Evolutionary conservation across 2,329 filamentous ascomycete genomes (phyloP).

Genomic region (Fusarium foetens): DNA sequence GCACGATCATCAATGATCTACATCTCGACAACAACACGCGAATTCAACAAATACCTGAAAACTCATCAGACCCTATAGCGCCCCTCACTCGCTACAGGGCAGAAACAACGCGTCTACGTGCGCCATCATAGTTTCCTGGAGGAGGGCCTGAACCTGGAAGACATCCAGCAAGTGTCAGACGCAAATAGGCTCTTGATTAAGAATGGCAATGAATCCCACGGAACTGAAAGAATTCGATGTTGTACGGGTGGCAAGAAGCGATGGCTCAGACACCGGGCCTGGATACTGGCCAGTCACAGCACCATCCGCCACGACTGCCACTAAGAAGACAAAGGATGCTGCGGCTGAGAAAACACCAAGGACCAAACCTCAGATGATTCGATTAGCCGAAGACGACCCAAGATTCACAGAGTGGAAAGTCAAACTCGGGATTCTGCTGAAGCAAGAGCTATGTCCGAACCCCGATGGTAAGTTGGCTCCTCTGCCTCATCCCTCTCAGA

Average conservation of each 20-base stretch:
- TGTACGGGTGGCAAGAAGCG: slow-evolving; percentile 56
- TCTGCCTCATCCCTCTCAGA: neutral
- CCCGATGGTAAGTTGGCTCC: slow-evolving; percentile 50
- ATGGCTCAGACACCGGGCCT: slow-evolving; percentile 57
- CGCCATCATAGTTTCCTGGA: neutral
- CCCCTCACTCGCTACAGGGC: neutral
- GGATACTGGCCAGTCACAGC: slow-evolving; percentile 56
- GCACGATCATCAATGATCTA: neutral
- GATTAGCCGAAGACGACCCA: slow-evolving; percentile 56
- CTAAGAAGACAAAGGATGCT: slow-evolving; percentile 53
- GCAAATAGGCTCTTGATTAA: neutral
- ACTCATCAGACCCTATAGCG: neutral
- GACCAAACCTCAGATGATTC: slow-evolving; percentile 56
- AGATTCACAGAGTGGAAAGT: slow-evolving; percentile 58
- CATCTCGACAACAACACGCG: neutral
- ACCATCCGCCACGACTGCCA: slow-evolving; percentile 42
- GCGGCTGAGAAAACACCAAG: slow-evolving; percentile 50
- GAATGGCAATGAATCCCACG: slow-evolving; percentile 39
- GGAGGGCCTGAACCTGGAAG: neutral
- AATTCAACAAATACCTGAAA: neutral
- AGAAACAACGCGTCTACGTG: neutral
- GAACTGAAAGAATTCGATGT: slow-evolving; percentile 55
- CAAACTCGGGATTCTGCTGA: slow-evolving; percentile 58
- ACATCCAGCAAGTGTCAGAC: neutral
- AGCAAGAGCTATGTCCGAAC: slow-evolving; percentile 56